Evolutionary conservation across 2,329 filamentous ascomycete genomes (phyloP).

Genomic region (Fusarium albidum): DNA sequence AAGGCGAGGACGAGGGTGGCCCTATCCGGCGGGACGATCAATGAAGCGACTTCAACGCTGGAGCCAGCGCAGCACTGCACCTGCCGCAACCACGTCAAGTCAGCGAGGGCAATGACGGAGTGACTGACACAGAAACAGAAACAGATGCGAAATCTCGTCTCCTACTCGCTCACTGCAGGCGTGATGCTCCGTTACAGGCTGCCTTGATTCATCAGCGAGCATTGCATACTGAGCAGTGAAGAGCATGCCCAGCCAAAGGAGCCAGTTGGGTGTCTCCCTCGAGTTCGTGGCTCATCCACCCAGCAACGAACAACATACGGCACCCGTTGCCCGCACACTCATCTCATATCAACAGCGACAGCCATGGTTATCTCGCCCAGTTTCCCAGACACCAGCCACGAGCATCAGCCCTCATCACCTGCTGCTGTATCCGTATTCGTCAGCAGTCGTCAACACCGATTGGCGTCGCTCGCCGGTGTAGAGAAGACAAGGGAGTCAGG

Average conservation of each 20-base stretch:
- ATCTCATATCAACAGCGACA: no score
- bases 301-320: constrained; percentile 18
- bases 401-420: constrained; percentile 13
- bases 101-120: constrained; percentile 31
- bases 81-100: constrained; percentile 31
- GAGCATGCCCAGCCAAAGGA: not conserved
- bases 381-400: constrained; percentile 19
- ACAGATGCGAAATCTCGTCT: constrained; percentile 13
- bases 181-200: constrained; percentile 11
- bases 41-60: constrained; percentile 34
- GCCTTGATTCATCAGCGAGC: constrained; percentile 29
- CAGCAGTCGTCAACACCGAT: constrained; percentile 12
- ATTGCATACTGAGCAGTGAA: not conserved
- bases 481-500: constrained; percentile 26
- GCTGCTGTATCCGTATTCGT: constrained; percentile 31
- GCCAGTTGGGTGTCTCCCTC: constrained; percentile 2
- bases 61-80: constrained; percentile 30
- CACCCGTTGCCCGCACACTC: not conserved
- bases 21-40: constrained; percentile 26
- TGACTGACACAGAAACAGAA: constrained; percentile 32
- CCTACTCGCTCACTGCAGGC: constrained; percentile 13
- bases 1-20: constrained; percentile 13
- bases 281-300: constrained; percentile 24
- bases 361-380: not conserved
- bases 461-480: no score